Evolutionary conservation across 2,329 filamentous ascomycete species (phyloP), one percentile per base, ranked within the genome.

Genomic region (Pseudogymnoascus sp.): DNA sequence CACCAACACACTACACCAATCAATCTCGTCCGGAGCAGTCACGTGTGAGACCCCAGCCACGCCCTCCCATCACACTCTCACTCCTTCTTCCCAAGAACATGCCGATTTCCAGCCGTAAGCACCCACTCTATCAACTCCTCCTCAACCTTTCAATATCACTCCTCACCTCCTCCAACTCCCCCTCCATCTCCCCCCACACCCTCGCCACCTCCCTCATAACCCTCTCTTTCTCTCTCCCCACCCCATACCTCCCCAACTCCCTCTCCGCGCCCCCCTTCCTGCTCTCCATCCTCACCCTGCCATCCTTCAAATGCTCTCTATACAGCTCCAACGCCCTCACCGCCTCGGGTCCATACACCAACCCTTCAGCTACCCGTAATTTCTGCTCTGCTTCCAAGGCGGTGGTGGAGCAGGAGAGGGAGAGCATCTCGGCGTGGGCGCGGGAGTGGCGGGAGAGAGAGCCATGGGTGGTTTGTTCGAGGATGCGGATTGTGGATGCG

Each of bases 171-270:
- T 64, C 65, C 10, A 72, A 11, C 62, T 74, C 71, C 31, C 29
- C 68, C 5, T 35, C 62, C 62, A 74, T 64, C 65, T 71, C 72
- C 21, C 63, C 67, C 68, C 72, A 74, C 21, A 70, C 71, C 64
- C 68, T 70, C 6, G 72, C 69, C 64, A 73, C 69, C 64, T 72
- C 71, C 62, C 60, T 73, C 72, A 74, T 72, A 53, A 70, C 62
- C 65, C 63, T 72, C 53, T 73, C 70, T 67, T 73, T 73, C 14
- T 68, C 65, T 38, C 69, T 64, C 2, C 70, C 71, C 24, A 73
- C 68, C 5, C 72, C 72, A 67, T 74, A 74, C 2, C 69, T 70
- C 67, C 65, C 70, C 10, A 74, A 63, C 33, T 66, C 64, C 61
- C 66, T 69, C 65, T 73, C 69, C 7, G 67, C 66, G 14, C 66